These are phyloP conservation scores for Fraxinus angustifolia DNA, from an alignment of 305 asterid species.

Conservation along the genomic window DNA sequence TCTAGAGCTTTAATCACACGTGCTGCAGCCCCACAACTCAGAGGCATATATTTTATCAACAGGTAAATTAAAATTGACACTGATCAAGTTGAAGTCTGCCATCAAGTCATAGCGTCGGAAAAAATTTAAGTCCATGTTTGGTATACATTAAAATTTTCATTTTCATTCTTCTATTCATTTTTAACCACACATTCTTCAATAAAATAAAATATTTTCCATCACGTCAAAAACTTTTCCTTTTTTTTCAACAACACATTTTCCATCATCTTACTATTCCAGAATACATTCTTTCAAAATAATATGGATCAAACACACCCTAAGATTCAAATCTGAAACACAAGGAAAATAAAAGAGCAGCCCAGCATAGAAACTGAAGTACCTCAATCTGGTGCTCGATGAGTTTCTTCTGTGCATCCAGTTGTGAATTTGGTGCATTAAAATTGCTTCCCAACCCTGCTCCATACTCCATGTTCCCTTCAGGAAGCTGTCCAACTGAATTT, in stretches of 20 bases:
- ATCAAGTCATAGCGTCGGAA: background rate
- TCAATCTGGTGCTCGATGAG: conserved; percentile 38
- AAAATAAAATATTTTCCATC: too few relatives aligned
- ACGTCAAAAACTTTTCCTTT: too few relatives aligned
- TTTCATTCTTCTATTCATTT: too few relatives aligned
- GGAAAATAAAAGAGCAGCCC: background rate
- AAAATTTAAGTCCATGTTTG: background rate
- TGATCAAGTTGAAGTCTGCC: background rate
- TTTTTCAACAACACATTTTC: too few relatives aligned
- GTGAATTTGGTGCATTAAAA: conserved; percentile 25
- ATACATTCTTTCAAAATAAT: too few relatives aligned
- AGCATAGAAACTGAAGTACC: conserved; percentile 23
- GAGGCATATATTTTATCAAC: background rate
- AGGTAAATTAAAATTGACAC: background rate
- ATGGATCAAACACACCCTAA: too few relatives aligned
- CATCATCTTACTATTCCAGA: too few relatives aligned
- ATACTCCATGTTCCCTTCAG: conserved; percentile 9
- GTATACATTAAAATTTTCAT: too few relatives aligned
- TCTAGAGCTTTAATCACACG: background rate
- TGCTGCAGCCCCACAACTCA: background rate
- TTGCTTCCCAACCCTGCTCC: conserved; percentile 6
- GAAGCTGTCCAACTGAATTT: conserved; percentile 31
- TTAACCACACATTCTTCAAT: too few relatives aligned
- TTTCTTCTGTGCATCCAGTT: conserved; percentile 35
- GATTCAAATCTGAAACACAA: background rate